Conservation (phyloP, 2,329 filamentous ascomycete species). For the Reticulascus tulasneorum region DNA sequence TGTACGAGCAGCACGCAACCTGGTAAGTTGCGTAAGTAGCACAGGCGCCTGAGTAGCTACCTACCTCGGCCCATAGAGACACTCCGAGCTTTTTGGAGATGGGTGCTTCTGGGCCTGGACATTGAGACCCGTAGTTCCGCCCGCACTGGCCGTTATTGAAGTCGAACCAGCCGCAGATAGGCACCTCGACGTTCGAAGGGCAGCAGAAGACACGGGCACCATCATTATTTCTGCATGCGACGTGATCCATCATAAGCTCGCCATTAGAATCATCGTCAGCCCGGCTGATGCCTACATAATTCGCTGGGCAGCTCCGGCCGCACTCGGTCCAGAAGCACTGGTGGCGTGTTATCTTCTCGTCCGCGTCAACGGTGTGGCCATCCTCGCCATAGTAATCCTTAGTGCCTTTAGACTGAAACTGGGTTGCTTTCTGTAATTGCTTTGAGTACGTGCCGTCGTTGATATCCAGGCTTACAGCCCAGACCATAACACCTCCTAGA, state of each 20-base stretch:
- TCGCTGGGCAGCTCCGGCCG: not conserved
- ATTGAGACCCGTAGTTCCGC: too few relatives aligned
- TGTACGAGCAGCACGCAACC: constrained; percentile 1
- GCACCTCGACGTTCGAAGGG: too few relatives aligned
- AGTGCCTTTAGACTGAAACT: too few relatives aligned
- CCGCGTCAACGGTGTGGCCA: too few relatives aligned
- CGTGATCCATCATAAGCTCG: too few relatives aligned
- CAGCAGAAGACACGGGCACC: too few relatives aligned
- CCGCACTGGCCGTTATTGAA: not conserved
- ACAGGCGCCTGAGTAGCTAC: not conserved
- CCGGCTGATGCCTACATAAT: not conserved
- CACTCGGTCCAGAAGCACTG: not conserved
- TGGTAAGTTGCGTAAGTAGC: not conserved
- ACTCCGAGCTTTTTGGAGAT: too few relatives aligned
- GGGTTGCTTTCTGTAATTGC: too few relatives aligned
- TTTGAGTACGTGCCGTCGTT: constrained; percentile 15
- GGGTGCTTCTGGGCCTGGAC: too few relatives aligned
- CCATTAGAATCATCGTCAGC: not conserved
- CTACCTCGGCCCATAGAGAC: too few relatives aligned
- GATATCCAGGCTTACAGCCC: constrained; percentile 14
- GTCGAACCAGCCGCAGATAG: not conserved
- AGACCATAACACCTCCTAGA: constrained; percentile 22
- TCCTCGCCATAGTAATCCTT: too few relatives aligned
- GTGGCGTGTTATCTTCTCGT: not conserved
- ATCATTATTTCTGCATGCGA: too few relatives aligned